Conservation (phyloP, 2,329 filamentous ascomycete species). For the Fusarium circinatum region DNA sequence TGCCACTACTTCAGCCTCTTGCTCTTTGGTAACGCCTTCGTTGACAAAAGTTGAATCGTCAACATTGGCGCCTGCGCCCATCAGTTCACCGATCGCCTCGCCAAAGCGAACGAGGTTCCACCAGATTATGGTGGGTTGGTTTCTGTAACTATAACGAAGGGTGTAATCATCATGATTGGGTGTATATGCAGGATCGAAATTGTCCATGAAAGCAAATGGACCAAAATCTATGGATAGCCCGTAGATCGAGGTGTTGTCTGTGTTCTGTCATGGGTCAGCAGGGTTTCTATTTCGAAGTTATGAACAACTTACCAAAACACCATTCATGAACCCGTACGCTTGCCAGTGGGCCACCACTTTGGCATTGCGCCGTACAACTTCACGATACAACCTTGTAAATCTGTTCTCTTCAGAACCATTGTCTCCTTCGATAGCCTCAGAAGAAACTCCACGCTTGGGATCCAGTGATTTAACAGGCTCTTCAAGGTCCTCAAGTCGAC, state of each 20-base stretch:
- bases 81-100: slow-evolving; percentile 86
- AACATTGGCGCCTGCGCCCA: slow-evolving; percentile 78
- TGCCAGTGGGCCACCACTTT: slow-evolving; percentile 93
- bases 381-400: slow-evolving; percentile 86
- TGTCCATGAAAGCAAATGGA: slow-evolving; percentile 97
- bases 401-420: slow-evolving; percentile 80
- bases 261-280: slow-evolving; percentile 67
- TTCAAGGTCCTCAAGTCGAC: slow-evolving; percentile 62
- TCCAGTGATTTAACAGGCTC: slow-evolving; percentile 55
- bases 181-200: slow-evolving; percentile 93
- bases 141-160: slow-evolving; percentile 89
- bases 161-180: slow-evolving; percentile 95
- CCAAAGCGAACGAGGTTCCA: slow-evolving; percentile 96
- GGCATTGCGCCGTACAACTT: slow-evolving; percentile 87
- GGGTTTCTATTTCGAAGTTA: background rate
- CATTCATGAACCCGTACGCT: slow-evolving; percentile 99
- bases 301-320: slow-evolving; percentile 69
- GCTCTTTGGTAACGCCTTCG: slow-evolving; percentile 73
- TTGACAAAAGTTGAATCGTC: slow-evolving; percentile 77
- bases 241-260: slow-evolving; percentile 93
- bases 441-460: slow-evolving; percentile 63
- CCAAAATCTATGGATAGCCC: slow-evolving; percentile 94
- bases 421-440: slow-evolving; percentile 72
- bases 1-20: slow-evolving; percentile 75
- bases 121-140: slow-evolving; percentile 97